These are phyloP conservation scores for Platanthera guangdongensis DNA, from an alignment of 106 monocot species.

Conservation along the genomic window DNA sequence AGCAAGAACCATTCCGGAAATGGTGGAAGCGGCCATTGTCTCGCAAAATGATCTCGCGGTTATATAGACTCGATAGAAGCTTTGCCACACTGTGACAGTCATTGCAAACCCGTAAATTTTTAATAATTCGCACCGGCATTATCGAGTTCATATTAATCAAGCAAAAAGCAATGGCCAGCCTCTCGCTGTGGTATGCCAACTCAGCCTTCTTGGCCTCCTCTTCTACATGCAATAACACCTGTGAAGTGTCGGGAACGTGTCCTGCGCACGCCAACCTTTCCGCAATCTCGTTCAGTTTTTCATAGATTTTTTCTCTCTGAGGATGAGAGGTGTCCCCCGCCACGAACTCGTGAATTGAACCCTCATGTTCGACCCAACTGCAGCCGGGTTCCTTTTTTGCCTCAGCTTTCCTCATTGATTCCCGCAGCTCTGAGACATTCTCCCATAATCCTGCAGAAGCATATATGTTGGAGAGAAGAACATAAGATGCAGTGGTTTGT, in stretches of 20 bases:
- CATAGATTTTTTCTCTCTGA: conserved; percentile 19
- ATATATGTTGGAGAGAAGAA: conserved; percentile 20
- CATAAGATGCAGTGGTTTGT: conserved; percentile 7
- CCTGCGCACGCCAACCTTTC: conserved; percentile 8
- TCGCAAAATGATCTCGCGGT: conserved; percentile 31
- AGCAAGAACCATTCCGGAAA: conserved; percentile 1
- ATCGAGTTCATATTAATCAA: conserved; percentile 17
- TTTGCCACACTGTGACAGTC: conserved; percentile 29
- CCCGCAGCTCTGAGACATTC: conserved; percentile 7
- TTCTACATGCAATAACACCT: conserved; percentile 25
- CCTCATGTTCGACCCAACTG: conserved; percentile 6
- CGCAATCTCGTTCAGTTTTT: conserved; percentile 20
- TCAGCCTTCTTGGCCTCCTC: conserved; percentile 22
- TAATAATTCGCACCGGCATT: conserved; percentile 19
- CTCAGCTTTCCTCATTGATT: conserved; percentile 6
- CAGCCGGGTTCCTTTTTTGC: conserved; percentile 15
- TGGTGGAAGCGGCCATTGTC: conserved; percentile 18
- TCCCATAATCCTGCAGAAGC: conserved; percentile 19
- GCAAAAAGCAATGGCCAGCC: conserved; percentile 38
- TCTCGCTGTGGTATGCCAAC: conserved; percentile 40
- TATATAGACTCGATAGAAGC: conserved; percentile 5
- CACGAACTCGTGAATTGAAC: conserved; percentile 28
- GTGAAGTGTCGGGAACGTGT: conserved; percentile 28
- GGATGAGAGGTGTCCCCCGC: conserved; percentile 46
- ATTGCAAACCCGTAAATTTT: conserved; percentile 27